A percentile compares a stretch with the other conserved stretches of the same genome.
These are phyloP conservation scores for Fulvia fulva DNA, from an alignment of 2,329 filamentous ascomycete genomes.

Conservation along the genomic window DNA sequence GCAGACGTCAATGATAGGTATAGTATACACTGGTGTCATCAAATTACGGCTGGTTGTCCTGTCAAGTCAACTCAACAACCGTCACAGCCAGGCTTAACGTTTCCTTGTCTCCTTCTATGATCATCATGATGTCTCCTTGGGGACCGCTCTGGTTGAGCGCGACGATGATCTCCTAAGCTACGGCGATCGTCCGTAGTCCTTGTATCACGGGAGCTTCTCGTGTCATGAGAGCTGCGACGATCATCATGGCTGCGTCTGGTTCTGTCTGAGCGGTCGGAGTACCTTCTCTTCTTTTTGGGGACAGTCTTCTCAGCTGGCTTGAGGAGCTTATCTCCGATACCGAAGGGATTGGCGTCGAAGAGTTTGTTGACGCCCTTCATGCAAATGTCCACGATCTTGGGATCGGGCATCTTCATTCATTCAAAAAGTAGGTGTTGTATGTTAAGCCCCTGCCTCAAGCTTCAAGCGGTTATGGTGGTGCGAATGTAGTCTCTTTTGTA, in stretches of 20 bases:
- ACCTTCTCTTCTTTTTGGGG: neutral
- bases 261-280: neutral
- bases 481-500: neutral
- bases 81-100: too few relatives aligned
- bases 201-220: neutral
- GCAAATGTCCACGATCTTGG: neutral
- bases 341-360: neutral
- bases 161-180: neutral
- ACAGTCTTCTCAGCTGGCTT: conserved; percentile 1
- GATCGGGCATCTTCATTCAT: neutral
- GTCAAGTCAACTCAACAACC: too few relatives aligned
- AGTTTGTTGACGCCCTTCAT: neutral
- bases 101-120: too few relatives aligned
- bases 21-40: too few relatives aligned
- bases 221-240: neutral
- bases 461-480: neutral
- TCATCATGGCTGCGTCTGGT: neutral
- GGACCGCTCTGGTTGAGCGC: neutral
- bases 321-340: neutral
- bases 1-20: too few relatives aligned
- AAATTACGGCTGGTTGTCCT: too few relatives aligned
- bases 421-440: neutral
- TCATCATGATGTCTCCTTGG: too few relatives aligned
- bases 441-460: neutral
- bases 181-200: neutral